Evolutionary conservation across 2,329 filamentous ascomycete genomes (phyloP).

Genomic region (Cladosporium sp.): DNA sequence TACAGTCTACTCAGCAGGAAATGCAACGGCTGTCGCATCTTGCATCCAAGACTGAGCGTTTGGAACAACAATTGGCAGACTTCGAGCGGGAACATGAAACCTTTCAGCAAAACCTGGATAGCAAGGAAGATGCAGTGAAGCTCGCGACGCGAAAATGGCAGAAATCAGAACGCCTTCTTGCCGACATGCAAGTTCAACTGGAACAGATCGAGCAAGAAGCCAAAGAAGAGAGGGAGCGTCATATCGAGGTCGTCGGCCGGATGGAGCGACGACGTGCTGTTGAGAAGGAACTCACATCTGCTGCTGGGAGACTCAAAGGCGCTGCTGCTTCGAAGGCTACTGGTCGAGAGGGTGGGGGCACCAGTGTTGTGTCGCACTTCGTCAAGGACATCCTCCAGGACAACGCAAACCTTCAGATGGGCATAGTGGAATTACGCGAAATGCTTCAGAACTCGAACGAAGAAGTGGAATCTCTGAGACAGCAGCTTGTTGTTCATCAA

Average conservation of each 20-base stretch:
- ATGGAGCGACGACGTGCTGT: constrained; percentile 80
- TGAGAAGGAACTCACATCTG: constrained; percentile 74
- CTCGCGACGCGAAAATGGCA: constrained; percentile 79
- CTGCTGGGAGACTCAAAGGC: constrained; percentile 74
- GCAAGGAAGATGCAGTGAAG: constrained; percentile 68
- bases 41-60: constrained; percentile 66
- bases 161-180: constrained; percentile 73
- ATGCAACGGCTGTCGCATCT: constrained; percentile 69
- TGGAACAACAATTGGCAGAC: constrained; percentile 73
- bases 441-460: constrained; percentile 89
- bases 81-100: constrained; percentile 77
- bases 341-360: constrained; percentile 48
- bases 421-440: constrained; percentile 84
- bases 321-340: constrained; percentile 68
- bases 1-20: constrained; percentile 73
- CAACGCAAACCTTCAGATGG: constrained; percentile 88
- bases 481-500: constrained; percentile 76
- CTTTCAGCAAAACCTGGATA: constrained; percentile 62
- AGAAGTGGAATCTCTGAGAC: constrained; percentile 80
- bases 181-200: constrained; percentile 77
- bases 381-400: constrained; percentile 93
- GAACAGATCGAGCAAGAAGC: constrained; percentile 84
- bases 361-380: constrained; percentile 84
- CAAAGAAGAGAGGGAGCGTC: constrained; percentile 71
- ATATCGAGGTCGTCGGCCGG: constrained; percentile 72